A percentile compares a stretch with the other conserved stretches of the same genome.
Evolutionary conservation across 805 yeast genomes (phyloP).

Genomic region (Saturnispora zaruensis): DNA sequence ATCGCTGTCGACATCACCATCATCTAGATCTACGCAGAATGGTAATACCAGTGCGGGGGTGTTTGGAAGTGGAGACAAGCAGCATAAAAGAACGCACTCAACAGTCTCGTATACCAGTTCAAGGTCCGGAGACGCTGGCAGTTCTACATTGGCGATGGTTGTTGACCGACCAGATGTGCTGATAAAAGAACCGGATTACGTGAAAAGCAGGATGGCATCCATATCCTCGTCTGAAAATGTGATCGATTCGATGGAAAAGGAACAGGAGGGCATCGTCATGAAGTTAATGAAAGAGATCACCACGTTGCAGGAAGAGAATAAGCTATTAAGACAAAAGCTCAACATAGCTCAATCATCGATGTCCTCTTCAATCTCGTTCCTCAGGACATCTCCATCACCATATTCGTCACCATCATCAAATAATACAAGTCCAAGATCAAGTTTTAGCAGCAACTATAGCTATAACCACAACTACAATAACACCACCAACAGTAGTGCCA

Average conservation of each 20-base stretch:
- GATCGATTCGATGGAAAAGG: conserved; percentile 57
- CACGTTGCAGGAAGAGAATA: conserved; percentile 44
- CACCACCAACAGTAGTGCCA: not conserved
- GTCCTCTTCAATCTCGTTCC: conserved; percentile 9
- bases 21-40: not conserved
- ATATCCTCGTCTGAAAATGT: conserved; percentile 31
- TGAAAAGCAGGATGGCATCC: not conserved
- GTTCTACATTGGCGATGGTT: not conserved
- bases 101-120: not conserved
- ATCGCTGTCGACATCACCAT: not conserved
- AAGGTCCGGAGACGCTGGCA: not conserved
- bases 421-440: conserved; percentile 6
- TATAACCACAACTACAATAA: not conserved
- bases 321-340: conserved; percentile 29
- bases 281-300: conserved; percentile 57
- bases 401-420: conserved; percentile 14
- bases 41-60: not conserved
- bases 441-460: conserved; percentile 2
- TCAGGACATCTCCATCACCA: conserved; percentile 16
- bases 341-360: conserved; percentile 13
- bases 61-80: not conserved
- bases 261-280: conserved; percentile 68
- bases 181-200: not conserved
- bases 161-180: not conserved
- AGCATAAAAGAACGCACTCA: not conserved